Percentiles rank a stretch among this genome's conserved stretches.
These are phyloP conservation scores for Neurospora sp. DNA, from an alignment of 2,329 filamentous ascomycete genomes.

Conservation along the genomic window DNA sequence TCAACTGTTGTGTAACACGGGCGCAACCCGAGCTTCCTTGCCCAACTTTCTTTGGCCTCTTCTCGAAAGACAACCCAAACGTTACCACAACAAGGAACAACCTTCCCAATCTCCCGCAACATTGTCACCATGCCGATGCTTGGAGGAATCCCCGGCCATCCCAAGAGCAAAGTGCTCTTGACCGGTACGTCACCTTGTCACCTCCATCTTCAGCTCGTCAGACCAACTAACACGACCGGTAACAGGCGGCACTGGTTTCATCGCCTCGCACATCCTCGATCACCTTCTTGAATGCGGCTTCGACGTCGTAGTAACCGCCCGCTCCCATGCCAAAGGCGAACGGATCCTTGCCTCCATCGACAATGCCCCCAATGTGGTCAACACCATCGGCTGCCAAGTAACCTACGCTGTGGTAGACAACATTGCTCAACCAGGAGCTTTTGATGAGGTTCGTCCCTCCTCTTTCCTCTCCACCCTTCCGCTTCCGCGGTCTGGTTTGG, in stretches of 20 bases:
- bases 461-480: background rate
- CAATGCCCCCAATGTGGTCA: constrained; percentile 26
- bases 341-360: constrained; percentile 32
- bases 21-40: background rate
- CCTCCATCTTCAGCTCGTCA: background rate
- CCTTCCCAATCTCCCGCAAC: background rate
- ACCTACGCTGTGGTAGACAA: constrained; percentile 55
- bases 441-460: constrained; percentile 40
- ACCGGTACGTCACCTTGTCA: constrained; percentile 13
- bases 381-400: constrained; percentile 27
- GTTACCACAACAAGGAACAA: background rate
- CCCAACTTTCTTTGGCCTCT: too few relatives aligned
- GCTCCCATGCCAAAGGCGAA: constrained; percentile 37
- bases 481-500: background rate
- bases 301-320: constrained; percentile 35
- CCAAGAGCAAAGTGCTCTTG: constrained; percentile 17
- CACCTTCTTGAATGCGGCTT: constrained; percentile 32
- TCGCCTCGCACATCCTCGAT: constrained; percentile 43
- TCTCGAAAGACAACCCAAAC: background rate
- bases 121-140: background rate
- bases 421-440: constrained; percentile 59
- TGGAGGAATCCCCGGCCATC: background rate
- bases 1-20: background rate
- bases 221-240: background rate
- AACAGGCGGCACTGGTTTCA: constrained; percentile 41